These are phyloP conservation scores for Mucor indicus DNA, from an alignment of 371 early-diverging fungal genomes.

Conservation along the genomic window DNA sequence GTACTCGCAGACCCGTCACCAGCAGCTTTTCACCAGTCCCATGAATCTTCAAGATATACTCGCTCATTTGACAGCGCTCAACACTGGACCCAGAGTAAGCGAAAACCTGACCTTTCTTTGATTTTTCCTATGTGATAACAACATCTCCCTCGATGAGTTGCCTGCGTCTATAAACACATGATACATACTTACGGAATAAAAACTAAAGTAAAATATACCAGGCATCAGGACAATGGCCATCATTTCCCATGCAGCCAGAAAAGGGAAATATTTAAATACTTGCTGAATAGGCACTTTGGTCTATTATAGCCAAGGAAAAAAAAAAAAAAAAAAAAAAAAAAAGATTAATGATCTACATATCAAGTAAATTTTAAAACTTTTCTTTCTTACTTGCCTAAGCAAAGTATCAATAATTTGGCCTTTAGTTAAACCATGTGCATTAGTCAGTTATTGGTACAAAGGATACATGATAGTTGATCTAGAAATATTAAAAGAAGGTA, in stretches of 20 bases:
- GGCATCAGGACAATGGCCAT: constrained; percentile 51
- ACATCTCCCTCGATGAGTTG: too few species aligned
- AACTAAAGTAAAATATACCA: constrained; percentile 47
- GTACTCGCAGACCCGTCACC: constrained; percentile 4
- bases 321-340: too few species aligned
- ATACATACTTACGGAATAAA: constrained; percentile 41
- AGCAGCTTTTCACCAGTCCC: constrained; percentile 21
- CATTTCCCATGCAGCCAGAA: constrained; percentile 58
- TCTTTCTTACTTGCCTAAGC: too few species aligned
- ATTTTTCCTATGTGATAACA: constrained; percentile 33
- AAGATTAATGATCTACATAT: neutral
- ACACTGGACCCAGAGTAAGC: constrained; percentile 42
- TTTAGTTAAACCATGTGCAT: too few species aligned
- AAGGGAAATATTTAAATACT: constrained; percentile 44
- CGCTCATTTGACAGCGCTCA: constrained; percentile 23
- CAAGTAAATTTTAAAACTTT: too few species aligned
- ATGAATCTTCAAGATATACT: constrained; percentile 45
- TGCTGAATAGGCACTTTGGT: constrained; percentile 47
- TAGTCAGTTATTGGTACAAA: too few species aligned
- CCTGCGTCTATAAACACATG: neutral
- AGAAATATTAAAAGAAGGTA: too few species aligned
- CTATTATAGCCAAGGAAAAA: too few species aligned
- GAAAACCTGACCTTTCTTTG: constrained; percentile 40
- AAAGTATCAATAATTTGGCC: too few species aligned
- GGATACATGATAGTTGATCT: too few species aligned